These are phyloP conservation scores for Microstegium vimineum DNA, from an alignment of 176 grass and related monocot genomes.

Conservation along the genomic window DNA sequence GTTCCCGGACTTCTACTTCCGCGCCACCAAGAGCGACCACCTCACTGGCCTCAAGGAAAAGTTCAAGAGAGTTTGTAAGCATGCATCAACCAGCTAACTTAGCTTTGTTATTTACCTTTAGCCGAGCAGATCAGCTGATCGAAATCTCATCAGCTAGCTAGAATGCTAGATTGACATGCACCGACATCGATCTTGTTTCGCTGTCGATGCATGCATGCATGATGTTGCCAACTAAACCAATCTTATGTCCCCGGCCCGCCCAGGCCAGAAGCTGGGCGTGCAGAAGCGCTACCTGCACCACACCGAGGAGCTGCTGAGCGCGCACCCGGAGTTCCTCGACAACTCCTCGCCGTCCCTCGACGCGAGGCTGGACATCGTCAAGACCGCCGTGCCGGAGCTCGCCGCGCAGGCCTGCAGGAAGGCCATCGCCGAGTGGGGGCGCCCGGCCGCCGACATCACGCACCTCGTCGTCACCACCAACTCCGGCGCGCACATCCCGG, in stretches of 20 bases:
- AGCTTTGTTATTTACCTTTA: not conserved
- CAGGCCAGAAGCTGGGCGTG: constrained; percentile 30
- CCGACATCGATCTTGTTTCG: too few relatives aligned
- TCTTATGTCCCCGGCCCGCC: too few relatives aligned
- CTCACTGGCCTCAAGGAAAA: constrained; percentile 63
- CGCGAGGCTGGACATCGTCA: constrained; percentile 33
- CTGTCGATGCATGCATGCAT: not conserved
- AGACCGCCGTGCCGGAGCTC: constrained; percentile 48
- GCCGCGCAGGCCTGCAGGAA: constrained; percentile 23
- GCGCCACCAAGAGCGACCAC: constrained; percentile 72
- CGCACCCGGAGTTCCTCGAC: constrained; percentile 30
- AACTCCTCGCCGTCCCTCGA: constrained; percentile 32
- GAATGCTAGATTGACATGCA: too few relatives aligned
- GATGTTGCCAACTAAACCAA: not conserved
- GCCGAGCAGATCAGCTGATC: too few relatives aligned
- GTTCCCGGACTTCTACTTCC: constrained; percentile 65
- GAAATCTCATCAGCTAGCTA: too few relatives aligned
- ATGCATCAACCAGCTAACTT: not conserved
- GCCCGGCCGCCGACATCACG: constrained; percentile 45
- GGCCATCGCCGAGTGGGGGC: constrained; percentile 69
- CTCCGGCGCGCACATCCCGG: constrained; percentile 48
- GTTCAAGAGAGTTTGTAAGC: constrained; percentile 56
- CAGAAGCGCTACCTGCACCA: constrained; percentile 42
- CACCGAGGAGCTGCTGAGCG: constrained; percentile 23
- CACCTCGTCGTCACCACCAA: constrained; percentile 60